Evolutionary conservation across 2,329 filamentous ascomycete species (phyloP).

Genomic region (Penicillium sp.): DNA sequence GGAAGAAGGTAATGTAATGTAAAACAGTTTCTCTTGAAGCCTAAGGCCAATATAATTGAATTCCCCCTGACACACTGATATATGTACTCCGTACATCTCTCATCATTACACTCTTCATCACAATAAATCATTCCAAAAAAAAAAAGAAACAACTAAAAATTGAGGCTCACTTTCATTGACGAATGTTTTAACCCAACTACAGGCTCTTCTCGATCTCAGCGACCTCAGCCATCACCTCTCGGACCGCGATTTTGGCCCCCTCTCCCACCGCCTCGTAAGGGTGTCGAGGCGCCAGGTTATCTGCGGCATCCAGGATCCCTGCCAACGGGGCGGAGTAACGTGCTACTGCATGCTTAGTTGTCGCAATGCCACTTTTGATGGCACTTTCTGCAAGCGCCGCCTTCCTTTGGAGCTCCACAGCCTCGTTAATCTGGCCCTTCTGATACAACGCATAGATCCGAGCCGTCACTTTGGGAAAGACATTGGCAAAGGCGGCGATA

Average conservation of each 20-base stretch:
- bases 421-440: slow-evolving; percentile 57
- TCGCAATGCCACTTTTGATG: slow-evolving; percentile 65
- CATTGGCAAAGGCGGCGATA: slow-evolving; percentile 58
- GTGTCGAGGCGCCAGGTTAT: slow-evolving; percentile 57
- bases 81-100: too few relatives aligned
- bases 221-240: slow-evolving; percentile 29
- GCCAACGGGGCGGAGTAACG: slow-evolving; percentile 59
- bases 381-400: slow-evolving; percentile 65
- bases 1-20: too few relatives aligned
- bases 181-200: background rate
- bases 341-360: slow-evolving; percentile 65
- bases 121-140: background rate
- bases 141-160: background rate
- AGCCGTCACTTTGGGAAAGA: slow-evolving; percentile 57
- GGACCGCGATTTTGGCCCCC: slow-evolving; percentile 44
- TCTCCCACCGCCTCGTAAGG: slow-evolving; percentile 57
- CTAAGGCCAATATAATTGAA: too few relatives aligned
- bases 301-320: slow-evolving; percentile 59
- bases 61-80: too few relatives aligned
- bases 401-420: slow-evolving; percentile 59
- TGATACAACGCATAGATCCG: slow-evolving; percentile 62
- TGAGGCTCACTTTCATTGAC: background rate
- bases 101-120: background rate
- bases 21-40: too few relatives aligned
- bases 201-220: slow-evolving; percentile 20